phyloP scores from a whole-genome alignment of 1,139 yeast species.

The Geotrichum bryndzae region DNA sequence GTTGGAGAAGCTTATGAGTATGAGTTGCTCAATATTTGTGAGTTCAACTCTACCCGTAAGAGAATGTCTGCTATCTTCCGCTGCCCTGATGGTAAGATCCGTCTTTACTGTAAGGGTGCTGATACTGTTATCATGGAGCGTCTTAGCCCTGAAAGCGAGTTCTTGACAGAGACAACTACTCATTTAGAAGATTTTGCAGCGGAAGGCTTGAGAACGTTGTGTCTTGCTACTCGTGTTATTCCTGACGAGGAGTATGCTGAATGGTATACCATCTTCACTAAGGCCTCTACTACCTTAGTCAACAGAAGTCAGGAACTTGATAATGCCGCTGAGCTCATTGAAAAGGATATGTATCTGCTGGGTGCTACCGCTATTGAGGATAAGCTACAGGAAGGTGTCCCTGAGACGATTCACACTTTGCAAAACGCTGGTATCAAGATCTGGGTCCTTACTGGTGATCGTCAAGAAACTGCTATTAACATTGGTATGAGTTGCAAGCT shows the following conservation, averaged over 20 bases:
- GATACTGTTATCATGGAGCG: constrained; percentile 93
- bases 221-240: constrained; percentile 81
- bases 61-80: constrained; percentile 95
- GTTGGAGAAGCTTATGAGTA: constrained; percentile 50
- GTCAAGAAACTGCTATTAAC: constrained; percentile 98
- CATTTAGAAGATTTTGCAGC: constrained; percentile 96
- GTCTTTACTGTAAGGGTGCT: constrained; percentile 94
- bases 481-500: constrained; percentile 97
- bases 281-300: constrained; percentile 76
- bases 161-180: constrained; percentile 71
- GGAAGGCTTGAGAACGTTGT: constrained; percentile 89
- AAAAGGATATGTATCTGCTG: constrained; percentile 65
- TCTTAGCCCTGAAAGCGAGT: constrained; percentile 67
- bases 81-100: constrained; percentile 88
- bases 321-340: constrained; percentile 79
- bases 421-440: constrained; percentile 95
- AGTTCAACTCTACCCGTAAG: constrained; percentile 93
- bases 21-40: constrained; percentile 84
- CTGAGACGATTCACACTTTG: constrained; percentile 89
- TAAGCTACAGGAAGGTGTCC: constrained; percentile 95
- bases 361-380: constrained; percentile 99
- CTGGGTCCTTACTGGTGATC: constrained; percentile 97
- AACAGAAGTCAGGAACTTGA: constrained; percentile 73
- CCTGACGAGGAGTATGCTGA: constrained; percentile 68
- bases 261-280: constrained; percentile 59